Percentiles rank a stretch among this genome's conserved stretches.
phyloP scores from a whole-genome alignment of 805 yeast genomes.

The Saccharomycopsis fermentans region DNA sequence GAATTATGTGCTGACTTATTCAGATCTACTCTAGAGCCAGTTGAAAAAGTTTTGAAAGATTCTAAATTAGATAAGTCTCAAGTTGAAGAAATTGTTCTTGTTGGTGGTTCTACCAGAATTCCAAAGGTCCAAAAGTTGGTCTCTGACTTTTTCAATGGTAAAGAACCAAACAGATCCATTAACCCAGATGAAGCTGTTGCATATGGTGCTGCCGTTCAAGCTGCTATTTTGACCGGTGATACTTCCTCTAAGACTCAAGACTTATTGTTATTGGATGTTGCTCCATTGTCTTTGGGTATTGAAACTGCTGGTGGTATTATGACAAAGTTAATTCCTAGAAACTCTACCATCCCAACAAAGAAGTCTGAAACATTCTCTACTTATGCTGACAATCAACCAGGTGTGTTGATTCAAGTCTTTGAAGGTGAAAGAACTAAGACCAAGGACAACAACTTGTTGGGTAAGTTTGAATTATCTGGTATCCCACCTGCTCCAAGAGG shows the following conservation, averaged over 20 bases:
- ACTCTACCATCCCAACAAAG: constrained; percentile 95
- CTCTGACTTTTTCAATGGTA: constrained; percentile 94
- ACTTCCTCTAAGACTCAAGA: constrained; percentile 95
- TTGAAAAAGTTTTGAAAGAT: constrained; percentile 88
- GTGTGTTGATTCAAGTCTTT: constrained; percentile 93
- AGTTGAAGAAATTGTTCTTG: constrained; percentile 86
- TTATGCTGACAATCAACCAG: constrained; percentile 96
- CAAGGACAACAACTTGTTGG: constrained; percentile 90
- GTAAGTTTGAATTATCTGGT: constrained; percentile 93
- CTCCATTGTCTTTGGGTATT: constrained; percentile 95
- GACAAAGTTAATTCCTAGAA: constrained; percentile 95
- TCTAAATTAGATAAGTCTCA: constrained; percentile 82
- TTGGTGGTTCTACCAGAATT: constrained; percentile 98
- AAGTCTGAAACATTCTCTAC: constrained; percentile 96
- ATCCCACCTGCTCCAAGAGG: constrained; percentile 99
- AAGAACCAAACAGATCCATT: constrained; percentile 92
- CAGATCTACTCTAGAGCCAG: constrained; percentile 91
- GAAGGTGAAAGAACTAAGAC: constrained; percentile 98
- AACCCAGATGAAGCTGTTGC: constrained; percentile 99
- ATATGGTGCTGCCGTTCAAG: constrained; percentile 98
- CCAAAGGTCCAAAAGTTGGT: constrained; percentile 95
- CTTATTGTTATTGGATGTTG: constrained; percentile 87
- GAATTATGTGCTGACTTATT: constrained; percentile 89
- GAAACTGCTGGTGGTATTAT: constrained; percentile 99
- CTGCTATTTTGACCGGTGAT: constrained; percentile 94